Conservation (phyloP, 306 rosid species). For the Cicer cuneatum region DNA sequence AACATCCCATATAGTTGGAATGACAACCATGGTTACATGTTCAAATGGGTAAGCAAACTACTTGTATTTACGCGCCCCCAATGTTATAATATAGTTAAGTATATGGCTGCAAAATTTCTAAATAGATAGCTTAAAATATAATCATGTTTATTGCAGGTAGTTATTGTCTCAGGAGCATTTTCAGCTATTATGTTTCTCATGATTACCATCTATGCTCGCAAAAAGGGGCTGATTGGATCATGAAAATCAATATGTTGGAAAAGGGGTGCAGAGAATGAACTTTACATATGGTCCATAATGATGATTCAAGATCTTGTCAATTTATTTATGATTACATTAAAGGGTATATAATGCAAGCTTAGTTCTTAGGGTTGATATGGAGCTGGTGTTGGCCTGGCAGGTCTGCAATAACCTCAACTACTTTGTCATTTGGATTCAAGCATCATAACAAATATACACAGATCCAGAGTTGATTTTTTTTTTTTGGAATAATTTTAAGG, state of each 20-base stretch:
- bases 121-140: slow-evolving; percentile 21
- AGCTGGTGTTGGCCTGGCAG: not conserved
- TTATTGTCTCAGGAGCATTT: slow-evolving; percentile 47
- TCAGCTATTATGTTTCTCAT: slow-evolving; percentile 53
- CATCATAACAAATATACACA: not conserved
- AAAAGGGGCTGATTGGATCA: slow-evolving; percentile 80
- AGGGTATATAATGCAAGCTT: not conserved
- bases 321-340: slow-evolving; percentile 13
- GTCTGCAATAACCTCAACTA: slow-evolving; percentile 8
- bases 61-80: not conserved
- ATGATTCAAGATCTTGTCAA: slow-evolving; percentile 30
- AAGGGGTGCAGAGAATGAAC: slow-evolving; percentile 38
- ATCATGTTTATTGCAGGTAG: slow-evolving; percentile 61
- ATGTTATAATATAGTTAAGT: too few species aligned
- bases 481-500: slow-evolving; percentile 24
- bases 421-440: slow-evolving; percentile 28
- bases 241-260: slow-evolving; percentile 45
- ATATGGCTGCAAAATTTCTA: slow-evolving; percentile 16
- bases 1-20: slow-evolving; percentile 89
- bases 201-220: slow-evolving; percentile 63
- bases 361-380: not conserved
- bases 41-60: slow-evolving; percentile 76
- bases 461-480: slow-evolving; percentile 25
- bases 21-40: slow-evolving; percentile 53
- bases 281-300: not conserved